These are phyloP conservation scores for Calonectria naviculata DNA, from an alignment of 2,329 filamentous ascomycete genomes.

Conservation along the genomic window DNA sequence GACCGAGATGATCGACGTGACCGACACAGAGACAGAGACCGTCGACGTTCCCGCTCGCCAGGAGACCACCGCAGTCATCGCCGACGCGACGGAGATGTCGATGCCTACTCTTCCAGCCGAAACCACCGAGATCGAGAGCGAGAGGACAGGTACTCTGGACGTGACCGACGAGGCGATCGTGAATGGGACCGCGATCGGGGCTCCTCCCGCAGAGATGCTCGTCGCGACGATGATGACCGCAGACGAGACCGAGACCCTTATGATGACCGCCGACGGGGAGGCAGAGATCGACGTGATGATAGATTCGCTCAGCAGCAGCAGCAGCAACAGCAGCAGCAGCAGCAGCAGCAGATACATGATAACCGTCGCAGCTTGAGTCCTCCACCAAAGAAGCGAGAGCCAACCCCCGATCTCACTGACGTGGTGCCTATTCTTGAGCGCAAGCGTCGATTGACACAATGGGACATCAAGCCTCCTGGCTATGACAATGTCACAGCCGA, in stretches of 20 bases:
- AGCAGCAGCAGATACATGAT: conserved; percentile 48
- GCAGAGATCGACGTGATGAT: conserved; percentile 56
- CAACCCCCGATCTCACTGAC: conserved; percentile 93
- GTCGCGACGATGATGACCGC: conserved; percentile 74
- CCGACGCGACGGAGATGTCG: conserved; percentile 81
- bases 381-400: conserved; percentile 90
- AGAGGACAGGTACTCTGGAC: conserved; percentile 87
- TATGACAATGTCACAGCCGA: conserved; percentile 99
- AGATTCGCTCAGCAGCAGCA: conserved; percentile 41
- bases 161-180: conserved; percentile 75
- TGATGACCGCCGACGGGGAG: conserved; percentile 63
- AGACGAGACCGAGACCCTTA: conserved; percentile 68
- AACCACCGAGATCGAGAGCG: conserved; percentile 93
- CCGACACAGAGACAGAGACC: conserved; percentile 47
- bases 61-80: conserved; percentile 71
- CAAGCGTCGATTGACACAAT: conserved; percentile 94
- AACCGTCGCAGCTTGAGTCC: conserved; percentile 81
- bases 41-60: conserved; percentile 88
- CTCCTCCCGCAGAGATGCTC: conserved; percentile 68
- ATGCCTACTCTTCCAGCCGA: conserved; percentile 92
- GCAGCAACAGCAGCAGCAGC: not conserved
- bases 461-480: conserved; percentile 98
- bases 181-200: conserved; percentile 81
- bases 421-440: conserved; percentile 84
- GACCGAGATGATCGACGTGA: conserved; percentile 44